phyloP scores from a whole-genome alignment of 306 rosid genomes.

The Rosa rugosa region DNA sequence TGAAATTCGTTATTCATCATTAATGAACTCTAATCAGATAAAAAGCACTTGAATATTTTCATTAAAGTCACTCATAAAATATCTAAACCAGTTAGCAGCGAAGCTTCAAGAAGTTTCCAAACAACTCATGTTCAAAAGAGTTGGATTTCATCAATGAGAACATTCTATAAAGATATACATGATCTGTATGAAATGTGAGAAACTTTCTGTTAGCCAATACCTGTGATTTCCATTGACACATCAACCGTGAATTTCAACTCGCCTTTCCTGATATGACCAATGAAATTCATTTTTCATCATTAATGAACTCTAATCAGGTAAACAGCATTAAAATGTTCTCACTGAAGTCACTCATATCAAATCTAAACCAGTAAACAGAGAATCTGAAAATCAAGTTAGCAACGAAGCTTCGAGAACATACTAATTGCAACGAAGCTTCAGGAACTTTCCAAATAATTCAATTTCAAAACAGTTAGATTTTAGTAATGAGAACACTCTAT shows the following conservation, averaged over 20 bases:
- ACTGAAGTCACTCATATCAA: neutral
- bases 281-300: neutral
- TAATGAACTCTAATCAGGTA: slow-evolving; percentile 3
- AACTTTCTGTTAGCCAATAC: neutral
- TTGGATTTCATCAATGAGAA: neutral
- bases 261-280: neutral
- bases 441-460: neutral
- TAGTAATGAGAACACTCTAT: neutral
- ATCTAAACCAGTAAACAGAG: neutral
- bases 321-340: neutral
- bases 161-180: neutral
- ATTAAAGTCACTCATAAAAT: neutral
- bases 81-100: neutral
- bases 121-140: neutral
- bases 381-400: neutral
- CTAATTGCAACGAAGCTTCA: neutral
- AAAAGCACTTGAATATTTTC: neutral
- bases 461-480: neutral
- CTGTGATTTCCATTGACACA: neutral
- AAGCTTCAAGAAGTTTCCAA: neutral
- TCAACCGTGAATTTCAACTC: neutral
- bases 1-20: neutral
- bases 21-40: slow-evolving; percentile 6
- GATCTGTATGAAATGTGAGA: neutral
- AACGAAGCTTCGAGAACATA: slow-evolving; percentile 5